These are phyloP conservation scores for Starmerella asiatica DNA, from an alignment of 805 yeast species.

Conservation along the genomic window DNA sequence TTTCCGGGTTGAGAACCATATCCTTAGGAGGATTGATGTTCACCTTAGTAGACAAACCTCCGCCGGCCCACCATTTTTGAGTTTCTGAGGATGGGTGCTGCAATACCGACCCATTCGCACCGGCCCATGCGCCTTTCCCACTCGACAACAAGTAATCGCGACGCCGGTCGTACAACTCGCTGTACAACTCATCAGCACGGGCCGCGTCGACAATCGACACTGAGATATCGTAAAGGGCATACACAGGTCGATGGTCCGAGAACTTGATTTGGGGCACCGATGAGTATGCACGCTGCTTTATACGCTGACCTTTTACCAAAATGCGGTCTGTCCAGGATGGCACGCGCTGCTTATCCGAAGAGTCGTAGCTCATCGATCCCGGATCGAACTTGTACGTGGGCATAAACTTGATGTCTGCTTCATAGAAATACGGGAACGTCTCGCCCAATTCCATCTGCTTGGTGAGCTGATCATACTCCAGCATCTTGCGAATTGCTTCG, in stretches of 20 bases:
- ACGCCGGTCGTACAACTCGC: constrained; percentile 46
- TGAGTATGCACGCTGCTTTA: constrained; percentile 48
- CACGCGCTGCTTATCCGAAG: constrained; percentile 80
- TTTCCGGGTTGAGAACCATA: constrained; percentile 51
- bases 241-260: constrained; percentile 92
- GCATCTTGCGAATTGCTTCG: constrained; percentile 28
- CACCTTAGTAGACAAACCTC: constrained; percentile 63
- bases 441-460: constrained; percentile 58
- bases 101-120: constrained; percentile 24
- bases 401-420: constrained; percentile 57
- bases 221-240: constrained; percentile 53
- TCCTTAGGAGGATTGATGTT: constrained; percentile 34
- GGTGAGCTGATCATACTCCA: constrained; percentile 65
- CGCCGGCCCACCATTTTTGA: constrained; percentile 85
- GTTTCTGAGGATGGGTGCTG: constrained; percentile 84
- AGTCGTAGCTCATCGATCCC: constrained; percentile 66
- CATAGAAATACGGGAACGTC: constrained; percentile 64
- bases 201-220: constrained; percentile 60
- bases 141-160: constrained; percentile 28
- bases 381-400: constrained; percentile 92
- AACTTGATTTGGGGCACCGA: constrained; percentile 44
- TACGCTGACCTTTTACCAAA: constrained; percentile 43
- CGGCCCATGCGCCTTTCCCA: constrained; percentile 23
- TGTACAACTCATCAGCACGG: constrained; percentile 40
- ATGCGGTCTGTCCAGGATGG: constrained; percentile 97